Conservation (phyloP, 2,329 filamentous ascomycete species). For the Botrytis tulipae region DNA sequence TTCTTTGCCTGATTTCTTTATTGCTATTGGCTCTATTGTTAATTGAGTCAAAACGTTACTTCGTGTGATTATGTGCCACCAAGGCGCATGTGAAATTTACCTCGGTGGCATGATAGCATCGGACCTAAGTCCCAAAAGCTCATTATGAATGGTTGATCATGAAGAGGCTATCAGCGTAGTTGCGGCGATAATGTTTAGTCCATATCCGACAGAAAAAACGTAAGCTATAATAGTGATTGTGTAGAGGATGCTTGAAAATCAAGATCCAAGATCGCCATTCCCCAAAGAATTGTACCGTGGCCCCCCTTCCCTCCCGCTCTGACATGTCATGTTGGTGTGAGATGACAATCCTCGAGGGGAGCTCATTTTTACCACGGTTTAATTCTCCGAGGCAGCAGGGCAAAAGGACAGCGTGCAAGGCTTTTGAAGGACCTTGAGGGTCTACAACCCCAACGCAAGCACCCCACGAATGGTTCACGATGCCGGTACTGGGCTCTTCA, state of each 20-base stretch:
- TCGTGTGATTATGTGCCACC: conserved; percentile 23
- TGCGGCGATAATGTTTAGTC: conserved; percentile 1
- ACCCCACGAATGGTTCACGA: conserved; percentile 37
- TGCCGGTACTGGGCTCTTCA: conserved; percentile 28
- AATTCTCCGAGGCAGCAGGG: conserved; percentile 23
- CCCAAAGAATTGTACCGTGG: conserved; percentile 23
- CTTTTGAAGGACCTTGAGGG: conserved; percentile 28
- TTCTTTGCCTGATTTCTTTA: conserved; percentile 9
- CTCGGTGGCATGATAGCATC: conserved; percentile 19
- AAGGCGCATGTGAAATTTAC: conserved; percentile 19
- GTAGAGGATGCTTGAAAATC: conserved; percentile 3
- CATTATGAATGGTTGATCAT: not conserved
- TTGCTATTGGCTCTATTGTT: conserved; percentile 22
- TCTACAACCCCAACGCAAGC: conserved; percentile 23
- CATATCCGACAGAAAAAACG: not conserved
- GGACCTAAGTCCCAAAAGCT: conserved; percentile 12
- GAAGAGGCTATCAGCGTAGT: conserved; percentile 6
- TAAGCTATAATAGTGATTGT: not conserved
- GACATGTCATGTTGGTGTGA: conserved; percentile 30
- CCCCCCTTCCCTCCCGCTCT: conserved; percentile 26
- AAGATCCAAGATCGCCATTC: conserved; percentile 30
- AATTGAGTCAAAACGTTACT: conserved; percentile 15
- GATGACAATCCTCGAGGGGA: conserved; percentile 31
- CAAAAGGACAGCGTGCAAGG: conserved; percentile 21
- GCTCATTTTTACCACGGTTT: conserved; percentile 33